phyloP scores from a whole-genome alignment of 441 rosid genomes.

The Croton setiger region DNA sequence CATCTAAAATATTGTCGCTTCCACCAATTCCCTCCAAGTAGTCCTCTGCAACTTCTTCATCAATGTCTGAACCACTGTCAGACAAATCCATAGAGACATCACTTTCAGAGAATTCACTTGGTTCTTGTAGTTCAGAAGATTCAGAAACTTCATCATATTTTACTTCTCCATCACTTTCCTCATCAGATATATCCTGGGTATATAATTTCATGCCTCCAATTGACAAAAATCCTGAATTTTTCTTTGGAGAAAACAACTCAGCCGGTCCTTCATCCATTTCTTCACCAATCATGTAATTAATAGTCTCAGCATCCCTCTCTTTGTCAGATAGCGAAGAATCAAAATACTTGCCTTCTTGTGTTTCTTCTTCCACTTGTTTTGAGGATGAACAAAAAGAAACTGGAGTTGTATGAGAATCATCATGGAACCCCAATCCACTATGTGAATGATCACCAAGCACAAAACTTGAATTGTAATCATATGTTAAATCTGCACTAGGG shows the following conservation, averaged over 20 bases:
- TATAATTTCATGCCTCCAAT: conserved; percentile 62
- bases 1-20: conserved; percentile 44
- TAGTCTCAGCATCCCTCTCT: conserved; percentile 29
- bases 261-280: conserved; percentile 36
- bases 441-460: conserved; percentile 57
- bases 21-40: conserved; percentile 90
- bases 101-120: conserved; percentile 40
- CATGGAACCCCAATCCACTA: conserved; percentile 61
- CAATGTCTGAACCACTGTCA: conserved; percentile 58
- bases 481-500: conserved; percentile 35
- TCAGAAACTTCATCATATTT: conserved; percentile 43
- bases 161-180: conserved; percentile 44
- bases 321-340: conserved; percentile 32
- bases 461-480: conserved; percentile 59
- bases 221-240: conserved; percentile 58
- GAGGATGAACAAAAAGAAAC: conserved; percentile 42
- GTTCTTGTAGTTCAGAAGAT: conserved; percentile 37
- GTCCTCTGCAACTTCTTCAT: conserved; percentile 80
- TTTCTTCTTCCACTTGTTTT: conserved; percentile 42
- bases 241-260: conserved; percentile 34
- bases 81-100: conserved; percentile 39
- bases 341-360: conserved; percentile 27
- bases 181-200: conserved; percentile 70
- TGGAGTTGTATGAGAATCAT: conserved; percentile 44
- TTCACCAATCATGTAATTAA: conserved; percentile 20